Conservation (phyloP, 352 stramenopile species). For the Globisporangium solare region DNA sequence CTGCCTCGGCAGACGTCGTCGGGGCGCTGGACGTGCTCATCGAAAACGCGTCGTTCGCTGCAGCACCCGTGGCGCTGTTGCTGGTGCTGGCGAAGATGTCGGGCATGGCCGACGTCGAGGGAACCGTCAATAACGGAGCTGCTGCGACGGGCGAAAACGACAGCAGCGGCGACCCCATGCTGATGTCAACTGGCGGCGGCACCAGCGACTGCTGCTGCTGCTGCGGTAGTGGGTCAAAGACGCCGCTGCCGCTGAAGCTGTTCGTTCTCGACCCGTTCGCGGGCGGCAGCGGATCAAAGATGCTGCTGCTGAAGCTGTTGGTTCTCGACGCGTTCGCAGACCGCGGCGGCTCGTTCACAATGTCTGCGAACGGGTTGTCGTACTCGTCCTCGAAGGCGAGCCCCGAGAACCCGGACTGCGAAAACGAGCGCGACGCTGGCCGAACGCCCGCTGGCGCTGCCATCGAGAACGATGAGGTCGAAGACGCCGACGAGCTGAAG, state of each 20-base stretch:
- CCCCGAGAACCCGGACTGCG: conserved; percentile 7
- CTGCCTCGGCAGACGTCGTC: conserved; percentile 6
- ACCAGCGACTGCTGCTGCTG: too few relatives aligned
- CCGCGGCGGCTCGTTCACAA: conserved; percentile 12
- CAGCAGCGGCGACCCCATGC: conserved; percentile 23
- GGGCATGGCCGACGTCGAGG: conserved; percentile 13
- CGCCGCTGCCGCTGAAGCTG: not conserved
- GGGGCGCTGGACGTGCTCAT: conserved; percentile 1
- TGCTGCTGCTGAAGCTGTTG: conserved; percentile 9
- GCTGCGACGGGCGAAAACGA: conserved; percentile 35
- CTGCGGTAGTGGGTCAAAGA: not conserved
- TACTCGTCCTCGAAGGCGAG: conserved; percentile 17
- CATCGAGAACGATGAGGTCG: conserved; percentile 8
- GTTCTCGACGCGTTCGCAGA: conserved; percentile 2
- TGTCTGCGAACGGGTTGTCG: conserved; percentile 20
- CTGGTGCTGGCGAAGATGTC: conserved; percentile 3
- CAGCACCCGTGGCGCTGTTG: not conserved
- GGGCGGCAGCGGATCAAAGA: too few relatives aligned
- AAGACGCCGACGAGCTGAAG: conserved; percentile 26
- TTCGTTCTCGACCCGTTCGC: too few relatives aligned
- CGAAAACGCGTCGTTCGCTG: conserved; percentile 1
- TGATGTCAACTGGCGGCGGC: conserved; percentile 2
- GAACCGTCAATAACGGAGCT: conserved; percentile 7
- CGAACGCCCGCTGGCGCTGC: not conserved
- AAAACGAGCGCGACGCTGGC: not conserved